Evolutionary conservation across 345 rosid species (phyloP).

Genomic region (Pugionium dolabratum): DNA sequence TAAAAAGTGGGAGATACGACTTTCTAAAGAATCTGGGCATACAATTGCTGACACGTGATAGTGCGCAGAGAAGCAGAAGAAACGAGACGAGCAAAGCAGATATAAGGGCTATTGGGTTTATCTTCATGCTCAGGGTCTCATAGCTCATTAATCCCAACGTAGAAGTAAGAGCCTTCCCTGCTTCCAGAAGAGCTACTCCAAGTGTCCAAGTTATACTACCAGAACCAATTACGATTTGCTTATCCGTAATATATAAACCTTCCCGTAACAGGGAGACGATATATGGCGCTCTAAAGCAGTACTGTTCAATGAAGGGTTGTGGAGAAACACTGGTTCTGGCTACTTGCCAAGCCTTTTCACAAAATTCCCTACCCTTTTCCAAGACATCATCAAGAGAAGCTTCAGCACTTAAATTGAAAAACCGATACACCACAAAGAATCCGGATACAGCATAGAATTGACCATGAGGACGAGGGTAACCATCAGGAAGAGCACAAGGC

Average conservation of each 20-base stretch:
- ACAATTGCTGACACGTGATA: conserved; percentile 72
- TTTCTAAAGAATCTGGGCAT: conserved; percentile 65
- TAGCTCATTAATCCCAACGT: conserved; percentile 62
- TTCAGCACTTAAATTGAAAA: conserved; percentile 77
- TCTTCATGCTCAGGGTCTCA: conserved; percentile 61
- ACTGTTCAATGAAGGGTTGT: conserved; percentile 97
- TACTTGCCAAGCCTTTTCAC: conserved; percentile 75
- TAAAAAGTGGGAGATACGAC: conserved; percentile 76
- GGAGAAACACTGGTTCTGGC: conserved; percentile 86
- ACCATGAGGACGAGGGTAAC: conserved; percentile 81
- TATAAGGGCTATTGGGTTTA: conserved; percentile 64
- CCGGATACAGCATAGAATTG: conserved; percentile 94
- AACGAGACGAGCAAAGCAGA: conserved; percentile 59
- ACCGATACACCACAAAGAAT: conserved; percentile 86
- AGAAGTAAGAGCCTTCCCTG: conserved; percentile 73
- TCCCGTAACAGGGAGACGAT: conserved; percentile 76
- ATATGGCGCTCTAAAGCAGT: conserved; percentile 98
- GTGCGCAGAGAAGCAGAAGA: conserved; percentile 69
- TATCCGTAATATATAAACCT: conserved; percentile 87
- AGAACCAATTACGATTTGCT: conserved; percentile 75
- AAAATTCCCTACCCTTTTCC: conserved; percentile 83
- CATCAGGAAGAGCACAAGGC: conserved; percentile 83
- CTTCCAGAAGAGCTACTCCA: conserved; percentile 89
- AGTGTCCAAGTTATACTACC: conserved; percentile 98
- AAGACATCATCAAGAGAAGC: conserved; percentile 91